These are phyloP conservation scores for Pseudomassariella vexata DNA, from an alignment of 2,329 filamentous ascomycete species.

Conservation along the genomic window DNA sequence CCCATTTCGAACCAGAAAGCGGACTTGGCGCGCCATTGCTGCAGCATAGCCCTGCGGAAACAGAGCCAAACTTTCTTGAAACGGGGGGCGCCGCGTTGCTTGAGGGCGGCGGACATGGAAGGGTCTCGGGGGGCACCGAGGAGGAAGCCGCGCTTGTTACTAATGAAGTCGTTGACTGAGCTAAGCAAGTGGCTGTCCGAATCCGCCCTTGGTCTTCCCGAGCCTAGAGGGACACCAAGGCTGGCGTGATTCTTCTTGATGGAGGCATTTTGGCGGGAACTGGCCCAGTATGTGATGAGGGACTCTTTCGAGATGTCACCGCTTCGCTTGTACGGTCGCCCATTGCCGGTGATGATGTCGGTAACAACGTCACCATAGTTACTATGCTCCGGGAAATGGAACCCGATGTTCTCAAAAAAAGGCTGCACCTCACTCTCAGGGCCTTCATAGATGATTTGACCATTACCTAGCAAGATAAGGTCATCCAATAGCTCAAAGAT, in stretches of 20 bases:
- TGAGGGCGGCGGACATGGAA: slow-evolving; percentile 38
- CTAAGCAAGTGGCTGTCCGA: slow-evolving; percentile 15
- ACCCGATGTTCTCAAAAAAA: slow-evolving; percentile 49
- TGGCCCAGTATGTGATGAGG: slow-evolving; percentile 43
- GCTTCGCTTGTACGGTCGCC: slow-evolving; percentile 39
- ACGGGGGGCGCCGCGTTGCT: slow-evolving; percentile 42
- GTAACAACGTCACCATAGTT: slow-evolving; percentile 54
- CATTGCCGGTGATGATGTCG: slow-evolving; percentile 57
- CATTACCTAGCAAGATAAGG: slow-evolving; percentile 48
- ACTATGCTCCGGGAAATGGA: slow-evolving; percentile 39
- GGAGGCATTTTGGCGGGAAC: slow-evolving; percentile 19
- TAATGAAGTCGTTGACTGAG: too few relatives aligned
- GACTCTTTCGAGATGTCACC: slow-evolving; percentile 42
- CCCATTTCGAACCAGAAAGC: slow-evolving; percentile 49
- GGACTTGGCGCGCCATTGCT: slow-evolving; percentile 48
- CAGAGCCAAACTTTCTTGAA: slow-evolving; percentile 47
- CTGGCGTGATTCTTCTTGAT: slow-evolving; percentile 15
- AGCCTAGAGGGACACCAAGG: too few relatives aligned
- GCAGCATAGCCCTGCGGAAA: slow-evolving; percentile 44
- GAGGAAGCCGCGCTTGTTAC: too few relatives aligned
- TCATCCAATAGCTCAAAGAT: slow-evolving; percentile 54
- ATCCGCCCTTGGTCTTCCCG: slow-evolving; percentile 17
- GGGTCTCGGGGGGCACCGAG: too few relatives aligned
- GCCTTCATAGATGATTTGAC: slow-evolving; percentile 50
- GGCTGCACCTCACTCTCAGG: slow-evolving; percentile 32